phyloP scores from a whole-genome alignment of 2,329 filamentous ascomycete species.

The Pestalotiopsis sp. region DNA sequence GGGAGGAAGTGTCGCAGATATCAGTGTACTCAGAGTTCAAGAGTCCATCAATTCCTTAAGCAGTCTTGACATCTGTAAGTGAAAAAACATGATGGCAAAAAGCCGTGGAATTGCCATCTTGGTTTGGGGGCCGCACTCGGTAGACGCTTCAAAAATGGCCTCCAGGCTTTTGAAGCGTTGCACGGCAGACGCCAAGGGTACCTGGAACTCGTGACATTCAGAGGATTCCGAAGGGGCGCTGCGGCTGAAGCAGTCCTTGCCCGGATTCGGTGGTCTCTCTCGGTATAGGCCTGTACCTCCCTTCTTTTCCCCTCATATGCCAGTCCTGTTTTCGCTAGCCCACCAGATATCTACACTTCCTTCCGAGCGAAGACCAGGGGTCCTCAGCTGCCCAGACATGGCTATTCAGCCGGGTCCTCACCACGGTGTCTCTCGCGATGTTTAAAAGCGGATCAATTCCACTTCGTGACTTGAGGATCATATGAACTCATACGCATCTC shows the following conservation, averaged over 20 bases:
- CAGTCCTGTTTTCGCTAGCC: no score
- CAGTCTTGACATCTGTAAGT: no score
- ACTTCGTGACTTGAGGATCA: no score
- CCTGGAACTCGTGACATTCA: neutral
- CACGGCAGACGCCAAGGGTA: neutral
- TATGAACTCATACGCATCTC: no score
- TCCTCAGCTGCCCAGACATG: neutral
- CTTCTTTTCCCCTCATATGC: neutral
- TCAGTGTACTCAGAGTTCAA: no score
- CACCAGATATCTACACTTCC: no score
- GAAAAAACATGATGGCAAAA: neutral
- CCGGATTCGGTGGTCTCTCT: neutral
- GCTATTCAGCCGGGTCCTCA: neutral
- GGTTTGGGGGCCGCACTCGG: neutral
- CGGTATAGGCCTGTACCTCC: neutral
- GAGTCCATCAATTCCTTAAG: no score
- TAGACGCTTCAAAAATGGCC: neutral
- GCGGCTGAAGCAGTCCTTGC: slow-evolving; percentile 27
- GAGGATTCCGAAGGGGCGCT: neutral
- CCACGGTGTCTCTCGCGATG: neutral
- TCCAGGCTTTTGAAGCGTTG: neutral
- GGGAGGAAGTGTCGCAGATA: no score
- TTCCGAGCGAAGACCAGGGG: no score
- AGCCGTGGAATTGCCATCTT: neutral
- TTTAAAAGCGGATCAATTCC: no score